Evolutionary conservation across 306 rosid species (phyloP).

Genomic region (Hippophae gyantsensis): DNA sequence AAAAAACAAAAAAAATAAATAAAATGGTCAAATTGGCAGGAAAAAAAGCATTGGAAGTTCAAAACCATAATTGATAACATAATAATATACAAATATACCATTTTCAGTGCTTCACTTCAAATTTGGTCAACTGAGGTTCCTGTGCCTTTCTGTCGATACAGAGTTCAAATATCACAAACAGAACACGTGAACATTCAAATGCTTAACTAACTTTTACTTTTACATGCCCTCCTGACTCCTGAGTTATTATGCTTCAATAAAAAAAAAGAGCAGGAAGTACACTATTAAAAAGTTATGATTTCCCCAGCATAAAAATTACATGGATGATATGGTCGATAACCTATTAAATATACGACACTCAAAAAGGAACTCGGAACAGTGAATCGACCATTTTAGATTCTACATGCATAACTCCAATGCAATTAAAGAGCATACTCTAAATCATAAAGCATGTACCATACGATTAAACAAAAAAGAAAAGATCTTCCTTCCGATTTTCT

Average conservation of each 20-base stretch:
- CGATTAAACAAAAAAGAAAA: not conserved
- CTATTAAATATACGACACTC: not conserved
- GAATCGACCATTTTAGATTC: not conserved
- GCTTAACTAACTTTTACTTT: not conserved
- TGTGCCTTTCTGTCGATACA: not conserved
- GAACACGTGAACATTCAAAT: slow-evolving; percentile 9
- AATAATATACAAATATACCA: slow-evolving; percentile 34
- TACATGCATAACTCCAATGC: slow-evolving; percentile 11
- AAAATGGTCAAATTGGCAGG: too few species aligned
- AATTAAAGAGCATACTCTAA: slow-evolving; percentile 5
- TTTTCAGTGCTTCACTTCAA: slow-evolving; percentile 21
- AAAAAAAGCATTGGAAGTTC: too few species aligned
- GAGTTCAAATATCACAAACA: not conserved
- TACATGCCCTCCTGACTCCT: not conserved
- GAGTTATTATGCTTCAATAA: not conserved
- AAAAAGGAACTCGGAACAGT: not conserved
- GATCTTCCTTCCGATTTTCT: not conserved
- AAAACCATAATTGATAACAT: slow-evolving; percentile 5
- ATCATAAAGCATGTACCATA: not conserved
- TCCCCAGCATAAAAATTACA: too few species aligned
- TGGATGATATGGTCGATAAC: not conserved
- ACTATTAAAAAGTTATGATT: not conserved
- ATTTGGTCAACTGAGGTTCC: not conserved
- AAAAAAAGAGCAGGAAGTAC: not conserved
- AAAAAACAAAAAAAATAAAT: too few species aligned